Evolutionary conservation across 148 eudicot genomes (phyloP).

Genomic region (Rhododendron ovatum): DNA sequence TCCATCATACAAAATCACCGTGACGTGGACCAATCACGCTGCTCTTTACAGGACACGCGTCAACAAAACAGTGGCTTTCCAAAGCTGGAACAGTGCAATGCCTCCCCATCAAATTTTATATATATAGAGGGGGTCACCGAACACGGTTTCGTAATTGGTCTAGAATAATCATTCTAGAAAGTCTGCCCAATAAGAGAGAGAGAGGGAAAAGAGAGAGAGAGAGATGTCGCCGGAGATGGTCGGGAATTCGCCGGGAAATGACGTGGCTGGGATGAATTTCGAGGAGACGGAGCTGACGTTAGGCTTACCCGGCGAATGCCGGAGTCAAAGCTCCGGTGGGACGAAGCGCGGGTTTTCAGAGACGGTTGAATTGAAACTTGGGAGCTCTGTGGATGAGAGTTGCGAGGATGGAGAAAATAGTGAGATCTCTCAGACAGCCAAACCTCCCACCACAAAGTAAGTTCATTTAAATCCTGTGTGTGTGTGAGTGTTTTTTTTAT

Average conservation of each 20-base stretch:
- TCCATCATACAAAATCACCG: background rate
- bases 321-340: background rate
- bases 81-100: background rate
- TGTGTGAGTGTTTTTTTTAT: too few relatives aligned
- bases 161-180: background rate
- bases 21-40: constrained; percentile 6
- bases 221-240: constrained; percentile 11
- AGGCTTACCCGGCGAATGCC: constrained; percentile 23
- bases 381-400: background rate
- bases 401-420: background rate
- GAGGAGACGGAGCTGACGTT: constrained; percentile 29
- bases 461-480: background rate
- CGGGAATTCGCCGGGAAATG: constrained; percentile 4
- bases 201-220: background rate
- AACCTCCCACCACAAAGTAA: constrained; percentile 4
- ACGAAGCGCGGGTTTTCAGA: constrained; percentile 19
- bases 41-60: constrained; percentile 10
- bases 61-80: background rate
- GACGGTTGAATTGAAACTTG: constrained; percentile 11
- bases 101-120: background rate
- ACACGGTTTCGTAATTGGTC: background rate
- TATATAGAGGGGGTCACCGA: background rate
- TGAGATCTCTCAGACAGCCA: background rate
- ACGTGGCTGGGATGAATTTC: constrained; percentile 14
- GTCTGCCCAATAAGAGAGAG: background rate